Percentiles rank a stretch among this genome's conserved stretches.
Evolutionary conservation across 139 green algal genomes (phyloP).

Genomic region (Desmodesmus armatus): DNA sequence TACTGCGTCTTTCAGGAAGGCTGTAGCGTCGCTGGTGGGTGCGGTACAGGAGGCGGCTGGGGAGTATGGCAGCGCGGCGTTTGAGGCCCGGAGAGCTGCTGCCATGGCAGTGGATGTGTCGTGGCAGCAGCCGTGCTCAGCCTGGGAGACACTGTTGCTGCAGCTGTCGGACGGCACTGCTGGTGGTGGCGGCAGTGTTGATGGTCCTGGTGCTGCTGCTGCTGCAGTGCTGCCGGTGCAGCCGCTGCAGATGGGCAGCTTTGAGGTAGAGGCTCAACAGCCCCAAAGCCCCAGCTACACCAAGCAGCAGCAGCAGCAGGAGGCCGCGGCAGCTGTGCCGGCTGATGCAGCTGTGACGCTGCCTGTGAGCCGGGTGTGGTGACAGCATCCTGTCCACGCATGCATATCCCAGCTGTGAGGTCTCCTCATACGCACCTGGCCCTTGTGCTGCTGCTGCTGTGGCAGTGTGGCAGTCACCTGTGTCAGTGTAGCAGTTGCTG

Average conservation of each 20-base stretch:
- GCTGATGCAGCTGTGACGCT: not conserved
- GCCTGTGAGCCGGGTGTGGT: not conserved
- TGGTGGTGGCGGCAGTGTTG: no score
- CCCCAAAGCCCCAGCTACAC: no score
- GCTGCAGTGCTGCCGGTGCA: not conserved
- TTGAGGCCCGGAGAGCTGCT: conserved; percentile 42
- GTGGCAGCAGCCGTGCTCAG: conserved; percentile 65
- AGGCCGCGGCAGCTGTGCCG: no score
- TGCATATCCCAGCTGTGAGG: no score
- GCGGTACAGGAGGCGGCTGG: conserved; percentile 45
- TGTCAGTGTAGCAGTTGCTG: not conserved
- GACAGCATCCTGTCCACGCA: not conserved
- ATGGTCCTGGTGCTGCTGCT: not conserved
- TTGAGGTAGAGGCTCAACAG: not conserved
- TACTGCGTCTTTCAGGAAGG: conserved; percentile 32
- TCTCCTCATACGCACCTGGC: not conserved
- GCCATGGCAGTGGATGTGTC: conserved; percentile 81
- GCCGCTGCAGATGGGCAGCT: not conserved
- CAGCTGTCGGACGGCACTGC: not conserved
- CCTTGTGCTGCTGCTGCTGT: not conserved
- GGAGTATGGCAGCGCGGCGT: conserved; percentile 49
- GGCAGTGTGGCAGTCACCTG: not conserved
- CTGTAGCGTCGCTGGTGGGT: conserved; percentile 45
- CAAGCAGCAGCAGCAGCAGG: no score
- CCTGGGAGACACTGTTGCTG: conserved; percentile 74